Percentiles rank a stretch among this genome's conserved stretches.
Conservation (phyloP, 805 yeast species). For the Kodamaea nitidulidarum region DNA sequence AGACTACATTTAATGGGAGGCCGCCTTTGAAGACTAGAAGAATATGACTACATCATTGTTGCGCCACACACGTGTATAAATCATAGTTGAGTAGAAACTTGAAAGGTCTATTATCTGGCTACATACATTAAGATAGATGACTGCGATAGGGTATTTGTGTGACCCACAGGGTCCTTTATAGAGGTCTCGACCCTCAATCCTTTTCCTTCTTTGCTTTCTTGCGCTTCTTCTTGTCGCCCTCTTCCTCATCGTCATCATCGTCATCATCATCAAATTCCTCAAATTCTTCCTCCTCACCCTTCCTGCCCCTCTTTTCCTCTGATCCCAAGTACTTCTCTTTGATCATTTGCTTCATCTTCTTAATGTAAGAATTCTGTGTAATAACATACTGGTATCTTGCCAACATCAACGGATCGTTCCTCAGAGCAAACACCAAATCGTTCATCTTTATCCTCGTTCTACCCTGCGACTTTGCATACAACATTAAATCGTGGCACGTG, state of each 20-base stretch:
- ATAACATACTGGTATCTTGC: constrained; percentile 39
- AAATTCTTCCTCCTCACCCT: constrained; percentile 8
- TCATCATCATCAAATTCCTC: constrained; percentile 17
- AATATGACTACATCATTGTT: no score
- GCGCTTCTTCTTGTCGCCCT: constrained; percentile 18
- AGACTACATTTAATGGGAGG: no score
- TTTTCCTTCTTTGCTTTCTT: constrained; percentile 11
- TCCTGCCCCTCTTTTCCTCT: constrained; percentile 9
- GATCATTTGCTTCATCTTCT: constrained; percentile 38
- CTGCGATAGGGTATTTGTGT: no score
- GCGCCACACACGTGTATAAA: no score
- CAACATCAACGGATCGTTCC: constrained; percentile 40
- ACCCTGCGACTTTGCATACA: constrained; percentile 36
- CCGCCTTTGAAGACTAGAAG: no score
- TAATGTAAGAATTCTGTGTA: constrained; percentile 35
- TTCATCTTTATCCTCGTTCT: constrained; percentile 38
- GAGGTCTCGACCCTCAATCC: not conserved
- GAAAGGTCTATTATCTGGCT: no score
- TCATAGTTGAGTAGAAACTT: no score
- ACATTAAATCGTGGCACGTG: constrained; percentile 28
- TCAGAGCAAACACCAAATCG: constrained; percentile 38
- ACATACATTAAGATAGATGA: no score
- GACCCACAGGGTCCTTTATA: no score
- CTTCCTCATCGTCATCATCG: constrained; percentile 12
- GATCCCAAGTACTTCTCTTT: constrained; percentile 24